A percentile compares a stretch with the other conserved stretches of the same genome.
phyloP scores from a whole-genome alignment of 768 basidiomycete genomes.

The Collybiopsis luxurians region DNA sequence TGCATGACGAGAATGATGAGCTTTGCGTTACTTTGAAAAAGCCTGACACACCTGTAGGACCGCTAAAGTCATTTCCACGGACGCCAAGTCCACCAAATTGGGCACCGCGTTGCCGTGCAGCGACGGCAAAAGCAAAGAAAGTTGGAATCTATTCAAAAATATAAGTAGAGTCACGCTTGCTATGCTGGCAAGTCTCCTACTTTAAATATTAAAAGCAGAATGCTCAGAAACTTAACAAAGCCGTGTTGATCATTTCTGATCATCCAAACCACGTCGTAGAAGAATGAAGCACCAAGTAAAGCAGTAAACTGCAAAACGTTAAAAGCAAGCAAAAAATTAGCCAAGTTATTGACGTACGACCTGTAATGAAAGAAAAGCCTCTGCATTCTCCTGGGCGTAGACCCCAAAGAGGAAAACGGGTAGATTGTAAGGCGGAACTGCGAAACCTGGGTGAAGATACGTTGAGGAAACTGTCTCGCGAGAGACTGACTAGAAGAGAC shows the following conservation, averaged over 20 bases:
- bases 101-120: conserved; percentile 56
- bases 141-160: conserved; percentile 56
- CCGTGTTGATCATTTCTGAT: conserved; percentile 50
- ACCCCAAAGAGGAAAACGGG: conserved; percentile 80
- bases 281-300: conserved; percentile 54
- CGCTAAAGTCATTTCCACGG: conserved; percentile 42
- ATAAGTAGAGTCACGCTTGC: background rate
- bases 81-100: conserved; percentile 51
- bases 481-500: no score
- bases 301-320: conserved; percentile 53
- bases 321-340: background rate
- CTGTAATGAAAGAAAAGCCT: conserved; percentile 62
- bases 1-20: conserved; percentile 23
- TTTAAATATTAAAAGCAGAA: conserved; percentile 60
- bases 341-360: conserved; percentile 49
- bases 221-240: conserved; percentile 52
- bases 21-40: background rate
- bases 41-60: conserved; percentile 49
- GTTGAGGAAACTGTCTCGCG: conserved; percentile 35
- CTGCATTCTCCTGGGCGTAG: conserved; percentile 68
- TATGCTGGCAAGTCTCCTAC: conserved; percentile 22
- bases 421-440: conserved; percentile 70
- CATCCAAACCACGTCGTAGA: conserved; percentile 77
- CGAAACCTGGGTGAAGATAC: no score
- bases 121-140: conserved; percentile 44